These are phyloP conservation scores for Steccherinum ochraceum DNA, from an alignment of 768 basidiomycete genomes.

Conservation along the genomic window DNA sequence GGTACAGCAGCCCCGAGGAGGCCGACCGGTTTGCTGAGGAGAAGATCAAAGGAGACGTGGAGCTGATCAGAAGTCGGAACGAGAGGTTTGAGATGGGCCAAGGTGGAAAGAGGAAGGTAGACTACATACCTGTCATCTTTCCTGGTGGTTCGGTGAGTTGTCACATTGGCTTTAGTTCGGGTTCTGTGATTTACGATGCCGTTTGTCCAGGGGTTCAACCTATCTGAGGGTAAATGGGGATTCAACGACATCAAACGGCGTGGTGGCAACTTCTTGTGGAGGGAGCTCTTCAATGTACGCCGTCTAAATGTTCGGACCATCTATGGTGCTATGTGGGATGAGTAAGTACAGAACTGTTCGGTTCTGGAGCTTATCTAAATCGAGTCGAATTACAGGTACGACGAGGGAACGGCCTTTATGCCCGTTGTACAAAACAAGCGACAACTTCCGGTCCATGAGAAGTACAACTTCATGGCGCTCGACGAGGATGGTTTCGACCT, in stretches of 20 bases:
- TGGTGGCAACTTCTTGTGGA: constrained; percentile 76
- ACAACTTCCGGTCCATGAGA: constrained; percentile 53
- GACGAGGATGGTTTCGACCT: constrained; percentile 76
- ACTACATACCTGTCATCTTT: constrained; percentile 80
- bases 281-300: constrained; percentile 66
- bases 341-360: constrained; percentile 34
- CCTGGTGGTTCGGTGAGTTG: constrained; percentile 72
- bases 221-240: constrained; percentile 63
- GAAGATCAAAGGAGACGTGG: constrained; percentile 59
- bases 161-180: no score
- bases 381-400: no score
- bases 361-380: constrained; percentile 1
- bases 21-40: constrained; percentile 59
- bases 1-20: constrained; percentile 52
- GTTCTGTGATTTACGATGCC: no score
- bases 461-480: constrained; percentile 59
- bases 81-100: constrained; percentile 25
- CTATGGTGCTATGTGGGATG: constrained; percentile 89
- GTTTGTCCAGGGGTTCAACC: constrained; percentile 53
- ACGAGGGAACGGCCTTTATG: constrained; percentile 81
- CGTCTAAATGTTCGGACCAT: constrained; percentile 55
- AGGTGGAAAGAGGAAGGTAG: constrained; percentile 41
- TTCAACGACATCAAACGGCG: constrained; percentile 68
- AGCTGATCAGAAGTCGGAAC: constrained; percentile 46
- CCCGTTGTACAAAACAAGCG: constrained; percentile 57